phyloP scores from a whole-genome alignment of 129 eudicot species.

The Centaurea solstitialis region DNA sequence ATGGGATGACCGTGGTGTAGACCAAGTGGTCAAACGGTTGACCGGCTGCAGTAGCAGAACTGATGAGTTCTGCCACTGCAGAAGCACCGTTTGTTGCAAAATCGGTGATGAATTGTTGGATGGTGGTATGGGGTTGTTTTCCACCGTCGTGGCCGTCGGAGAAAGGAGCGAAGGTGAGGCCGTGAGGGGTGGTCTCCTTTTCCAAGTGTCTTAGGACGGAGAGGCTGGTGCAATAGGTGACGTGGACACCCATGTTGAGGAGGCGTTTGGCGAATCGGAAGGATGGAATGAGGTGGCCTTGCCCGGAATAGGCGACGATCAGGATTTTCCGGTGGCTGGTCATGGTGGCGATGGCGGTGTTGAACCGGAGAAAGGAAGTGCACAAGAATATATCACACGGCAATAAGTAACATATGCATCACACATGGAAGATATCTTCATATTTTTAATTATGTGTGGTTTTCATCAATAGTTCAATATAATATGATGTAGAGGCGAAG shows the following conservation, averaged over 20 bases:
- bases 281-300: slow-evolving; percentile 49
- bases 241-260: slow-evolving; percentile 27
- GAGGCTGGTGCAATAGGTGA: slow-evolving; percentile 31
- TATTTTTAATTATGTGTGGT: too few relatives aligned
- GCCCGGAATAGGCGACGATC: slow-evolving; percentile 33
- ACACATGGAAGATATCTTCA: not conserved
- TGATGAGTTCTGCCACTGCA: slow-evolving; percentile 17
- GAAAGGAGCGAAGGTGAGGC: slow-evolving; percentile 17
- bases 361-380: not conserved
- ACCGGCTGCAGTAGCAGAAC: not conserved
- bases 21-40: slow-evolving; percentile 36
- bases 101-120: slow-evolving; percentile 15
- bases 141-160: slow-evolving; percentile 12
- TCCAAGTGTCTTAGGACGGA: not conserved
- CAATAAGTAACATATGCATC: not conserved
- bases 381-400: not conserved
- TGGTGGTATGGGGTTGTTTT: slow-evolving; percentile 5
- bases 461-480: too few relatives aligned
- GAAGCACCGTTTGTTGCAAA: not conserved
- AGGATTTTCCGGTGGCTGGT: slow-evolving; percentile 18
- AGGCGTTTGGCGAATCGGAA: slow-evolving; percentile 39
- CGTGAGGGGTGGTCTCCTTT: not conserved
- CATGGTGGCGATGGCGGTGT: slow-evolving; percentile 3
- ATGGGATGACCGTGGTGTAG: slow-evolving; percentile 38
- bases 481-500: too few relatives aligned